Evolutionary conservation across 257 asterid genomes (phyloP), one percentile per base, ranked within the genome.

Genomic region (Ilex asprella): DNA sequence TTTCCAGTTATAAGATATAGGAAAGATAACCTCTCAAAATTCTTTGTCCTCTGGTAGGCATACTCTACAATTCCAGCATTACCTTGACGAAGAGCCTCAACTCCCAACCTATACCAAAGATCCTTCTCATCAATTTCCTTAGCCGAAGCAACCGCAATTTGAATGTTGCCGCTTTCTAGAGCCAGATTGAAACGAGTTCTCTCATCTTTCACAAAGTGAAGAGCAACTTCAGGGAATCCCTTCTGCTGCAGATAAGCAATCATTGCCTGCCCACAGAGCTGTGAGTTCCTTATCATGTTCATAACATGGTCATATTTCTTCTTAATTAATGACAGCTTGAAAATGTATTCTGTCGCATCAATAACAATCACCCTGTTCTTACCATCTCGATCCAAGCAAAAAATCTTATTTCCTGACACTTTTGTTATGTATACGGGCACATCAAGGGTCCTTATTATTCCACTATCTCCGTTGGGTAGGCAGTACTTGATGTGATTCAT

Each of bases 181-280:
- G 98, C 98, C 58, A 92, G 75, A 78, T 86, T 86, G 79, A 93
- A 93, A 56, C 97, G 88, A 53, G 86, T 85, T 49, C 84, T 80
- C 76, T 89, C 99, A 61, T 93, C 99, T 82, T 93, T 93, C 67
- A 93, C 99, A 59, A 93, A 93, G 85, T 89, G 85, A 64, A 93
- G 81, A 62, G 99, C 99, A 62, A 93, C 96, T 80, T 89, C 97
- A 7, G 97, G 99, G 66, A 93, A 93, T 61, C 99, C 99, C 77
- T 93, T 89, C 81, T 93, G 99, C 83, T 93, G 99, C 61, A 93
- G 77, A 75, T 93, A 93, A 2, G 99, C 95, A 70, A 93, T 89
- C 97, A 93, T 90, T 70, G 99, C 97, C 77, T 92, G 97, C 50
- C 99, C 99, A 77, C 99, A 89, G 16, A 93, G 87, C 73, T 87